Conservation (phyloP, 2,329 filamentous ascomycete species). For the Arthrobotrys iridis region DNA sequence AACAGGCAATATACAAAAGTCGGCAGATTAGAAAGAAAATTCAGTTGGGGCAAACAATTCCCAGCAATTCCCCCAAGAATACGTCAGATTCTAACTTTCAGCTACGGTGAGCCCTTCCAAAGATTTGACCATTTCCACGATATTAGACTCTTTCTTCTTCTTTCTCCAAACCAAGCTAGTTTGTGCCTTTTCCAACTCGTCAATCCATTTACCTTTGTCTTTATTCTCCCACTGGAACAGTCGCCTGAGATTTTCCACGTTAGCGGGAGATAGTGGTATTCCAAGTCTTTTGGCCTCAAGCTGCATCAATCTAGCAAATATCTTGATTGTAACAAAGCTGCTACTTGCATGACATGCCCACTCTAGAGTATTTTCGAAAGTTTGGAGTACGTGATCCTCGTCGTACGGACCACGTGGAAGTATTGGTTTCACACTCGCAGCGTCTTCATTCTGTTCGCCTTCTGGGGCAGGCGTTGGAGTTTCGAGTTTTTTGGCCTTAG, state of each 20-base stretch:
- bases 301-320: conserved; percentile 39
- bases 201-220: conserved; percentile 44
- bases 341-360: conserved; percentile 37
- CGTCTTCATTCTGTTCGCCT: conserved; percentile 1
- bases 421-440: neutral
- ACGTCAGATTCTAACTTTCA: conserved; percentile 1
- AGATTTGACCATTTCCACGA: conserved; percentile 46
- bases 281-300: conserved; percentile 41
- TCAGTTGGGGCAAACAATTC: neutral
- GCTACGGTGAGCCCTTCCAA: conserved; percentile 29
- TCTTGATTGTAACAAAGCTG: conserved; percentile 43
- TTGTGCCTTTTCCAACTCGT: conserved; percentile 41
- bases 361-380: conserved; percentile 42
- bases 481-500: conserved; percentile 8
- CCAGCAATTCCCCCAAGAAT: neutral
- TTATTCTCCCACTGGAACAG: conserved; percentile 45
- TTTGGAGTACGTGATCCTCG: conserved; percentile 33
- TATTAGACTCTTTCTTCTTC: conserved; percentile 46
- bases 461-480: conserved; percentile 27
- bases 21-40: too few relatives aligned
- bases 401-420: conserved; percentile 28
- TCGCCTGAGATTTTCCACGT: conserved; percentile 4
- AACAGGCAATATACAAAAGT: too few relatives aligned
- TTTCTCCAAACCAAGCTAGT: conserved; percentile 36
- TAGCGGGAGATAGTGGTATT: conserved; percentile 11